These are phyloP conservation scores for Rosa chinensis DNA, from an alignment of 306 rosid species.

Conservation along the genomic window DNA sequence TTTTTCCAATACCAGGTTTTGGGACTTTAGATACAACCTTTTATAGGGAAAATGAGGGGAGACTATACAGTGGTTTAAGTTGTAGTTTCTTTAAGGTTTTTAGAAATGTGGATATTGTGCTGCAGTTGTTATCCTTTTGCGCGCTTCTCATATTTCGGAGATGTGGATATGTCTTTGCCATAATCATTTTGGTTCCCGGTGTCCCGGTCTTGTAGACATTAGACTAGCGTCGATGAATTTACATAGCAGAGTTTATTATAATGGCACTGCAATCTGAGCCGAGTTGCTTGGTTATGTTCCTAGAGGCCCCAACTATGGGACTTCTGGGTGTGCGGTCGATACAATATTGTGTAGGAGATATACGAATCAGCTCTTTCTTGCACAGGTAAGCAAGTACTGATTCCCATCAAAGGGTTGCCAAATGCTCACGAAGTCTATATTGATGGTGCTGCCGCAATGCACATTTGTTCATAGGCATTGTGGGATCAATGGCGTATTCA, in stretches of 20 bases:
- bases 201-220: background rate
- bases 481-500: too few relatives aligned
- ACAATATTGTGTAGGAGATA: background rate
- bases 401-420: background rate
- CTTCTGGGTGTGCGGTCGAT: background rate
- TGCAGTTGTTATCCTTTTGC: background rate
- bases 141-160: background rate
- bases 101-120: slow-evolving; percentile 17
- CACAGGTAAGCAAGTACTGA: background rate
- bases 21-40: slow-evolving; percentile 5
- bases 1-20: slow-evolving; percentile 30
- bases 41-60: slow-evolving; percentile 10
- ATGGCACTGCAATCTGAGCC: background rate
- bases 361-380: background rate
- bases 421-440: background rate
- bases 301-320: background rate
- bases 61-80: slow-evolving; percentile 1
- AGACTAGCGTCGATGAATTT: background rate
- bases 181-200: background rate
- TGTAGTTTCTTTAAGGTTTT: background rate
- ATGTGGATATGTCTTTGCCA: background rate
- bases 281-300: background rate
- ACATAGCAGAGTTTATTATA: background rate
- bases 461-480: background rate
- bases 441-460: background rate